A percentile compares a stretch with the other conserved stretches of the same genome.
Conservation (phyloP, 257 asterid species). For the Solanum corneliomulleri region DNA sequence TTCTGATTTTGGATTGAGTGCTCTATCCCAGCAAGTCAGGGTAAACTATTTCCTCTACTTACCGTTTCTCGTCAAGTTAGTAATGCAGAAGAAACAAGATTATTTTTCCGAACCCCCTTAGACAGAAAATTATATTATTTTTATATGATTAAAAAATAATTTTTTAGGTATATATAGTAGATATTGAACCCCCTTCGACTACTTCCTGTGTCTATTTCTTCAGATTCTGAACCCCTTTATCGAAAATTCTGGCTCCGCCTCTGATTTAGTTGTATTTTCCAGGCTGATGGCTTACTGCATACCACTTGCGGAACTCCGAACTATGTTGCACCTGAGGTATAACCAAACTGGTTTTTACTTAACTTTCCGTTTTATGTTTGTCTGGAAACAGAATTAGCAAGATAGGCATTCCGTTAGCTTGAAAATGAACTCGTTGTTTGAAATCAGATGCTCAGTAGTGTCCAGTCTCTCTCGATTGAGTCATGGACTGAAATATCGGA, state of each 20-base stretch:
- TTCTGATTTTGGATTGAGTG: slow-evolving; percentile 92
- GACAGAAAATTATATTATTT: no score
- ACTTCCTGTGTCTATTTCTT: no score
- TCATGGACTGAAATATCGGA: not conserved
- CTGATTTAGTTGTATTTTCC: not conserved
- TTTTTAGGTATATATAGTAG: no score
- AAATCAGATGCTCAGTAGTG: not conserved
- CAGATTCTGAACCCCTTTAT: no score
- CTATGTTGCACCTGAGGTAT: slow-evolving; percentile 97
- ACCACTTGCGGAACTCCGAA: slow-evolving; percentile 97
- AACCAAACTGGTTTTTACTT: not conserved
- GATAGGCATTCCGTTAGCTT: not conserved
- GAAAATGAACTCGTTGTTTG: not conserved
- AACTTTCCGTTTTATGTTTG: not conserved
- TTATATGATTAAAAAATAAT: no score
- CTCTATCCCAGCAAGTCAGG: slow-evolving; percentile 92
- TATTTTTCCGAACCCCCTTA: not conserved
- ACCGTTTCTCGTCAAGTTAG: not conserved
- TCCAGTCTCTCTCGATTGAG: not conserved
- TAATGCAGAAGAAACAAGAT: not conserved
- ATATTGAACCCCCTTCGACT: no score
- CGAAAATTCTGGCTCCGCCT: no score
- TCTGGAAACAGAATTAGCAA: not conserved
- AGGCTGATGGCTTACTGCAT: slow-evolving; percentile 94
- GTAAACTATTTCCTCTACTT: slow-evolving; percentile 21